These are phyloP conservation scores for Vigna reflexopilosa DNA, from an alignment of 306 rosid genomes.

Conservation along the genomic window DNA sequence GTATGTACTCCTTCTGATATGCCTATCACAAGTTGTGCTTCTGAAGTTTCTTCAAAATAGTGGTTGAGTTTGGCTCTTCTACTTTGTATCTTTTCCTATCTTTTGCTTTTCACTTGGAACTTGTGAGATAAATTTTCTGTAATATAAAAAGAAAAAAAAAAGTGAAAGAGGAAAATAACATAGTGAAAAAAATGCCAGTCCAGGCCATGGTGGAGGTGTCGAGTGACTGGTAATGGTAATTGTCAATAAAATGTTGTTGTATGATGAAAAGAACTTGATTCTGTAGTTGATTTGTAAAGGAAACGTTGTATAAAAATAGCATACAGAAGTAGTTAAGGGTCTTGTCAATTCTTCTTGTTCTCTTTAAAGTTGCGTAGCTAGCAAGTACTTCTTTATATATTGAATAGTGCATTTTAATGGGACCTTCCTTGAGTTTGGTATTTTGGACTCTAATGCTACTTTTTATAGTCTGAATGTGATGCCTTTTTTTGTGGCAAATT, in stretches of 20 bases:
- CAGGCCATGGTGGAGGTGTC: slow-evolving; percentile 67
- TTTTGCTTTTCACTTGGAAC: slow-evolving; percentile 17
- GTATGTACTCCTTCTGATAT: slow-evolving; percentile 79
- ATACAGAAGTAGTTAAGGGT: slow-evolving; percentile 33
- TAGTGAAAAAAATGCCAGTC: slow-evolving; percentile 64
- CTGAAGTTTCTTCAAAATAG: slow-evolving; percentile 79
- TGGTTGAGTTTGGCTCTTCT: slow-evolving; percentile 3
- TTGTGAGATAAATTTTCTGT: slow-evolving; percentile 46
- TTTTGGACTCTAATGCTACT: background rate
- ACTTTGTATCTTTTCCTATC: background rate
- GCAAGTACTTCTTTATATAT: slow-evolving; percentile 1
- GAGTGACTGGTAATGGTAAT: slow-evolving; percentile 86
- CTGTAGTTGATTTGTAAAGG: slow-evolving; percentile 54
- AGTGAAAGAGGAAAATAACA: slow-evolving; percentile 12
- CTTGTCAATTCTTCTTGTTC: slow-evolving; percentile 1
- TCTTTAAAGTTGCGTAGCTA: background rate
- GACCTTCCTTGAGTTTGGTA: background rate
- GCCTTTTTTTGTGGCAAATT: background rate
- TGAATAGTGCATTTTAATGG: background rate
- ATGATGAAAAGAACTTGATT: slow-evolving; percentile 33
- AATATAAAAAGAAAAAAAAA: slow-evolving; percentile 17
- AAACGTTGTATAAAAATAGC: slow-evolving; percentile 43
- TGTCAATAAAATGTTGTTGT: slow-evolving; percentile 54
- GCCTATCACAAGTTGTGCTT: slow-evolving; percentile 61
- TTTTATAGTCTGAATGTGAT: background rate